Percentiles rank a stretch among this genome's conserved stretches.
Conservation (phyloP, 192 early-diverging fungal species). For the Coemansia asiatica region DNA sequence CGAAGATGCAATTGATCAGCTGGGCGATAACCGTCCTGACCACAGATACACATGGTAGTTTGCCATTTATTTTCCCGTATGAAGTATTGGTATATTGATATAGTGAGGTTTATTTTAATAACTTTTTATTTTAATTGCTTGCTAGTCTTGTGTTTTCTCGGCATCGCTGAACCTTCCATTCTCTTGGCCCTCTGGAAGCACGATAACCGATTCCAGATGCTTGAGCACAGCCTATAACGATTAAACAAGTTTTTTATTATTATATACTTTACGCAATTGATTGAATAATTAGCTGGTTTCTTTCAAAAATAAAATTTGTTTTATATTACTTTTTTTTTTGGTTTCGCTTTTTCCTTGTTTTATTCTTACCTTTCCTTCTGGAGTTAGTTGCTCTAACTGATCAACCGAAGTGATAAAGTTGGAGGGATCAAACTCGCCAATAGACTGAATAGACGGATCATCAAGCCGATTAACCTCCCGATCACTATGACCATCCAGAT, state of each 20-base stretch:
- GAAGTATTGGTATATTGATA: too few relatives aligned
- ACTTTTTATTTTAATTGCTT: not conserved
- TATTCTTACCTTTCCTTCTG: constrained; percentile 18
- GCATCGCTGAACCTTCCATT: constrained; percentile 19
- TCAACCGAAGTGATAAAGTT: constrained; percentile 33
- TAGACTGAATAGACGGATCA: constrained; percentile 8
- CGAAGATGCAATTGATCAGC: constrained; percentile 27
- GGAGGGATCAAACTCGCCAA: constrained; percentile 24
- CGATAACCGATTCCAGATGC: constrained; percentile 35
- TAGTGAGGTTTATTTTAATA: too few relatives aligned
- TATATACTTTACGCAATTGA: too few relatives aligned
- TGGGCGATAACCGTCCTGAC: constrained; percentile 37
- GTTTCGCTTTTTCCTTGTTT: too few relatives aligned
- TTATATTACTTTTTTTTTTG: too few relatives aligned
- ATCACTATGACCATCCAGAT: not conserved
- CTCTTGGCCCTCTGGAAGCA: constrained; percentile 1
- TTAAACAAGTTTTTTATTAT: not conserved
- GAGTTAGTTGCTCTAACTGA: constrained; percentile 30
- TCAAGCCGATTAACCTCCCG: not conserved
- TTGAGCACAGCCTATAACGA: constrained; percentile 19
- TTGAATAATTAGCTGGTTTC: too few relatives aligned
- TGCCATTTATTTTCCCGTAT: not conserved
- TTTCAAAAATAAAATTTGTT: too few relatives aligned
- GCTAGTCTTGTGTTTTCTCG: not conserved
- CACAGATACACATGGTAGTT: constrained; percentile 42